Base-by-base conservation (phyloP, 2,329 filamentous ascomycete species). In the Sordariomycetes sp. region DNA sequence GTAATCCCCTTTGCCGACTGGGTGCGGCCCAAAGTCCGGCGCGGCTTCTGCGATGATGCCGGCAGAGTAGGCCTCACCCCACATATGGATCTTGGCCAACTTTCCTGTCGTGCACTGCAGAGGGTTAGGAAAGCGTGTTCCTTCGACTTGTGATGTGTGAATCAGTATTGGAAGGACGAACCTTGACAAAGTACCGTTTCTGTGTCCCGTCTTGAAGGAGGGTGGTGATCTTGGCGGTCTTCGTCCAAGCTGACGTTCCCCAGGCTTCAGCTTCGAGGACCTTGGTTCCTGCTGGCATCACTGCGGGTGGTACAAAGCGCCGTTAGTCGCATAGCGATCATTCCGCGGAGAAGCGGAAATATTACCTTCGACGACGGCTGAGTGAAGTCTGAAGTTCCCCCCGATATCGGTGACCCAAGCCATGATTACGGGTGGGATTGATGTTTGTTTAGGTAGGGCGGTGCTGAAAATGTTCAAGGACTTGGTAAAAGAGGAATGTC, bases 151-250 rank as follows among this genome's bases (percentile, higher is more conserved):
- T 7, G 14, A 37, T 14, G 35, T 14, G 14, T 37, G 35, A 37
- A 52, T 5, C 22, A 14, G 57, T 8, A 22, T n/a, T n/a, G n/a
- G 24, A 24, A 4, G n/a, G 12, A n/a, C 57, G 16, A n/a, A 60
- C 59, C 54, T 61, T 61, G 57, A 61, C 18, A 28, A 61, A 61
- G 37, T 54, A 61, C n/a, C 5, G 22, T 25, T 57, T 59, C 14
- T 11, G 12, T n/a, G n/a, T 52, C 34, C 54, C 57, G 35, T 61
- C 57, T 54, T 24, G 35, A 10, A 57, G 32, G n/a, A 50, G 18
- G 18, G 28, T 58, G 2, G 35, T 24, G 1, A 61, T n/a, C 35
- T 59, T 61, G 43, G 54, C 57, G 16, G 59, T 59, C 32, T 35
- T 57, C 3, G 59, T 57, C 59, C 59, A 59, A 14, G 59, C 59